Percentiles rank a stretch among this genome's conserved stretches.
phyloP scores from a whole-genome alignment of 2,329 filamentous ascomycete species.

The Tolypocladium paradoxum region DNA sequence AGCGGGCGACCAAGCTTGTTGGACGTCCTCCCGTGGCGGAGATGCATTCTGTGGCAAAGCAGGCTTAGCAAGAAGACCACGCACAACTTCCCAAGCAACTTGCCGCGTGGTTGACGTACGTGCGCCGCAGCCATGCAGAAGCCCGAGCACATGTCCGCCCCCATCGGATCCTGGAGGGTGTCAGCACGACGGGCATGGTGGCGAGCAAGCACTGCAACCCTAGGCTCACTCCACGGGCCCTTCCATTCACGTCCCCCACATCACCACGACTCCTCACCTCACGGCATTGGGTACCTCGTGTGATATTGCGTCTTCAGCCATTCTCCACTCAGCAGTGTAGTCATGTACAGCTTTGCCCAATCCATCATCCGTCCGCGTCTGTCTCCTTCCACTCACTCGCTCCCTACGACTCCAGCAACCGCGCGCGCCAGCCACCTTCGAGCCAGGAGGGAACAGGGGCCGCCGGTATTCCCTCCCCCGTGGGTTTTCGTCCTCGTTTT shows the following conservation, averaged over 20 bases:
- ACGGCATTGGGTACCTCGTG: not conserved
- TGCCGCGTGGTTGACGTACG: too few species aligned
- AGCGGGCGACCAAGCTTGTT: too few species aligned
- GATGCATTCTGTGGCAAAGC: too few species aligned
- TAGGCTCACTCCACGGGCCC: too few species aligned
- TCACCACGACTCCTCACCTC: not conserved
- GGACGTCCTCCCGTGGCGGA: too few species aligned
- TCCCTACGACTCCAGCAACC: slow-evolving; percentile 14
- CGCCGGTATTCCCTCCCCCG: slow-evolving; percentile 3
- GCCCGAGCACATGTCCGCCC: too few species aligned
- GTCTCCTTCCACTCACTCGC: slow-evolving; percentile 12
- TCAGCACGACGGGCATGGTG: too few species aligned
- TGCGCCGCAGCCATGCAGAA: too few species aligned
- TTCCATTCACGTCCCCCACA: not conserved
- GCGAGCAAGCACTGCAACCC: too few species aligned
- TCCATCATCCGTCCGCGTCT: slow-evolving; percentile 17
- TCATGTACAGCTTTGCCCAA: slow-evolving; percentile 20
- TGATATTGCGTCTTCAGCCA: slow-evolving; percentile 8
- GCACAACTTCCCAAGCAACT: too few species aligned
- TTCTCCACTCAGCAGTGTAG: slow-evolving; percentile 15
- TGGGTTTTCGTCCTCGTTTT: not conserved
- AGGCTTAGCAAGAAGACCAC: too few species aligned
- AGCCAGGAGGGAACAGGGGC: slow-evolving; percentile 6
- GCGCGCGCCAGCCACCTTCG: slow-evolving; percentile 10
- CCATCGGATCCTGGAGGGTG: too few species aligned